Conservation (phyloP, 768 basidiomycete species). For the Panaeolus cyanescens region DNA sequence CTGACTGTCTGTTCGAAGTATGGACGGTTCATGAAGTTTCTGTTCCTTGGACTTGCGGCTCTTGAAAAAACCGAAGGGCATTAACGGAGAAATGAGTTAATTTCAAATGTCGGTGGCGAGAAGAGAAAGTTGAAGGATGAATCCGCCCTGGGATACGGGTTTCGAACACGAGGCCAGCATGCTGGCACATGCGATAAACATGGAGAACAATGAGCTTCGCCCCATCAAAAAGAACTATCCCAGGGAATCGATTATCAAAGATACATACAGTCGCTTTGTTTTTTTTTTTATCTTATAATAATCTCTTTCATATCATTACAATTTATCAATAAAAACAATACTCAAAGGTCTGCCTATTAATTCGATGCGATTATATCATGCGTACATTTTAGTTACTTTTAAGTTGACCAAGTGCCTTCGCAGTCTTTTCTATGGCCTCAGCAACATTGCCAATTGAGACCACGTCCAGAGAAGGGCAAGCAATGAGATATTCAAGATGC, state of each 20-base stretch:
- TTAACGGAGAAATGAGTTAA: not conserved
- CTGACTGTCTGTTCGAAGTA: not conserved
- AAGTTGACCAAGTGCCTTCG: conserved; percentile 61
- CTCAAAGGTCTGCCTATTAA: too few relatives aligned
- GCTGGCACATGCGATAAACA: not conserved
- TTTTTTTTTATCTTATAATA: too few relatives aligned
- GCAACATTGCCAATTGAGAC: conserved; percentile 55
- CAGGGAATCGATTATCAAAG: not conserved
- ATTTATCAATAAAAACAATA: too few relatives aligned
- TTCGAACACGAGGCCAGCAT: conserved; percentile 1
- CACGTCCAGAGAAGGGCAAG: conserved; percentile 43
- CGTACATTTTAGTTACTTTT: conserved; percentile 53
- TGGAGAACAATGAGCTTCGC: not conserved
- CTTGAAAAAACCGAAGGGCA: conserved; percentile 1
- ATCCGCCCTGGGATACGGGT: not conserved
- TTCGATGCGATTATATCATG: conserved; percentile 1
- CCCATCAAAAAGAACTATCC: not conserved
- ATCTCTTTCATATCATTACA: too few relatives aligned
- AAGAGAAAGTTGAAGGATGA: not conserved
- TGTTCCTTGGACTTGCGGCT: conserved; percentile 1
- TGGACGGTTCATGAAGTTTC: not conserved
- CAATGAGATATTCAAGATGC: conserved; percentile 48
- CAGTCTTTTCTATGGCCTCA: conserved; percentile 70
- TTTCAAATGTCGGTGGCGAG: conserved; percentile 1
- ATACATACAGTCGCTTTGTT: too few relatives aligned